Evolutionary conservation across 2,329 filamentous ascomycete genomes (phyloP).

Genomic region (Hypoxylon sp.): DNA sequence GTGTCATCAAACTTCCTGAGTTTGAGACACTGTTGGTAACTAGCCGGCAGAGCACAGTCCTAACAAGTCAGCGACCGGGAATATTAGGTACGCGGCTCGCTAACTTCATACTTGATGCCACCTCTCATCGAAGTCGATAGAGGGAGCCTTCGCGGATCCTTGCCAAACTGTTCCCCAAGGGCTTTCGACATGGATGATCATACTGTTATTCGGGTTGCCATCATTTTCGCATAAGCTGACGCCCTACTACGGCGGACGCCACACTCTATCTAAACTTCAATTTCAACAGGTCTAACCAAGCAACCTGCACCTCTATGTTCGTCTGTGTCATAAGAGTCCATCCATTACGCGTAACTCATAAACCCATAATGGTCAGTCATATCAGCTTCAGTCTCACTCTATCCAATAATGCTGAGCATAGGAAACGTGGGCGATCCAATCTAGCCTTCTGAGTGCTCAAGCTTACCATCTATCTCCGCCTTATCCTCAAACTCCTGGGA

Average conservation of each 20-base stretch:
- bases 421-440: background rate
- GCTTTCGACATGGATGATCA: background rate
- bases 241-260: background rate
- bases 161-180: background rate
- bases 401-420: background rate
- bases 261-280: slow-evolving; percentile 5
- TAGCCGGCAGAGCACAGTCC: background rate
- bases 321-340: slow-evolving; percentile 6
- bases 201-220: slow-evolving; percentile 5
- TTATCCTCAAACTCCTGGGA: slow-evolving; percentile 54
- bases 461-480: slow-evolving; percentile 18
- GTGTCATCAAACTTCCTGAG: background rate
- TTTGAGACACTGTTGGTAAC: background rate
- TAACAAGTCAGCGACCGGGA: background rate
- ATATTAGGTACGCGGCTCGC: background rate
- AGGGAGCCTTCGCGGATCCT: background rate
- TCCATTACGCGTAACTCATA: slow-evolving; percentile 23
- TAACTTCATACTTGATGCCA: background rate
- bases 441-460: slow-evolving; percentile 26
- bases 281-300: slow-evolving; percentile 11
- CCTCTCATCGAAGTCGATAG: background rate
- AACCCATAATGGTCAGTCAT: slow-evolving; percentile 8
- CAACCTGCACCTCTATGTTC: slow-evolving; percentile 1
- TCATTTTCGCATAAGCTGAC: slow-evolving; percentile 11
- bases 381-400: background rate